Evolutionary conservation across 2,329 filamentous ascomycete genomes (phyloP), one percentile per base, ranked within the genome.

Genomic region (Alternaria hordeiaustralica): DNA sequence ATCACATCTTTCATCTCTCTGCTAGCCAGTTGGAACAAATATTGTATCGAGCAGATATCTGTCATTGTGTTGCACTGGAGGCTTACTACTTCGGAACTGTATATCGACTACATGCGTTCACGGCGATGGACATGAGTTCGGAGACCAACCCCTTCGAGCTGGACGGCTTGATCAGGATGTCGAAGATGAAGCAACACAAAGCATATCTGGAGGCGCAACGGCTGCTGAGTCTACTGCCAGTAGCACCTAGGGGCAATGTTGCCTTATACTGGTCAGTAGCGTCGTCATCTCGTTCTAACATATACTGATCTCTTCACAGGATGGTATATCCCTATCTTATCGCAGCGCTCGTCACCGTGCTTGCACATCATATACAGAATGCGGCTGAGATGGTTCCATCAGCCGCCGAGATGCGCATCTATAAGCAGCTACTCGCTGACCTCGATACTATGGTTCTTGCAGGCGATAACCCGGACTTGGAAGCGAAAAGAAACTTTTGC

Each of bases 81-180:
- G 69, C 69, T 13, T 63, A 67, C 6, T 76, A 74, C 47, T 76
- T 76, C 44, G 66, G 71, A 5, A 73, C 71, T 13, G 66, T 72
- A 6, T 73, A 69, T 43, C 65, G 71, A 21, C 13, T 72, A 10
- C 60, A 74, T 20, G 63, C 69, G 8, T 67, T 72, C 54, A 26
- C 65, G 20, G 61, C 51, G 3, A 44, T 72, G 12, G 67, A 65
- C 10, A 61, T 66, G 61, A 65, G 69, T 20, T 50, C 67, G 1
- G 55, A 62, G 5, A 53, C 66, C 10, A 72, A 72, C 53, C 68
- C 73, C 0, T 73, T 75, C 36, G 64, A 70, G 12, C 28, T 60
- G 5, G 68, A 70, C 5, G 65, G 53, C 3, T 44, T 76, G 28
- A 60, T 55, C 3, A 64, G 28, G 6, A 51, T 73, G 13, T 68